Base-by-base conservation (phyloP, 805 yeast genomes). In the Candida fluviatilis region DNA sequence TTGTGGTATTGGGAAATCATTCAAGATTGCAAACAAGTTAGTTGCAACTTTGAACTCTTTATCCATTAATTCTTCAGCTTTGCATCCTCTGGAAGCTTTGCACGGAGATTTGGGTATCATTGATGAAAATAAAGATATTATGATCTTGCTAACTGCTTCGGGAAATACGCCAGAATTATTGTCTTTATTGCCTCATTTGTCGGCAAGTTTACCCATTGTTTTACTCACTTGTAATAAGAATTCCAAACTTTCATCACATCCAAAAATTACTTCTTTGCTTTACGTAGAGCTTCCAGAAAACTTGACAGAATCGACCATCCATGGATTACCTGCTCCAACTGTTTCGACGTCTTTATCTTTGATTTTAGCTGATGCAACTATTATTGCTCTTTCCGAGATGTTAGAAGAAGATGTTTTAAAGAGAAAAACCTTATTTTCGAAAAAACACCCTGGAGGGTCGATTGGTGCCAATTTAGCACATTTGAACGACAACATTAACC, bases 361-460 rank as follows among this genome's bases (percentile, higher is more conserved):
- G 35, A 79, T 85, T 0, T 62, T 87, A 30, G 82, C 93, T 7
- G 96, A 89, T 54, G 85, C 95, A 1, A 75, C 84, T 12, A 75
- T 84, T 27, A 72, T 89, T 35, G 84, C 95, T 0, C 61, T 89
- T 17, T 74, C 81, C 35, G 93, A 87, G 52, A 55, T 82, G 52
- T 72, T 81, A 38, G 78, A 79, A 38, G 63, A 64, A 6, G 88
- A 86, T 51, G 58, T 69, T 21, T 57, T 62, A 26, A 64, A 69
- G 39, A 66, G 95, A 30, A 72, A 71, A 45, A 61, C 57, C 41
- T 58, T 71, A 26, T 88, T 88, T 59, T 80, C 83, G 6, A 74
- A 73, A 44, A 75, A 82, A 53, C 96, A 88, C 52, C 96, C 96
- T 1, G 96, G 96, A 15, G 96, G 96, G 13, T 84, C 93, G 2